Percentiles rank a stretch among this genome's conserved stretches.
These are phyloP conservation scores for Metschnikowia kunwiensis DNA, from an alignment of 805 yeast species.

Conservation along the genomic window DNA sequence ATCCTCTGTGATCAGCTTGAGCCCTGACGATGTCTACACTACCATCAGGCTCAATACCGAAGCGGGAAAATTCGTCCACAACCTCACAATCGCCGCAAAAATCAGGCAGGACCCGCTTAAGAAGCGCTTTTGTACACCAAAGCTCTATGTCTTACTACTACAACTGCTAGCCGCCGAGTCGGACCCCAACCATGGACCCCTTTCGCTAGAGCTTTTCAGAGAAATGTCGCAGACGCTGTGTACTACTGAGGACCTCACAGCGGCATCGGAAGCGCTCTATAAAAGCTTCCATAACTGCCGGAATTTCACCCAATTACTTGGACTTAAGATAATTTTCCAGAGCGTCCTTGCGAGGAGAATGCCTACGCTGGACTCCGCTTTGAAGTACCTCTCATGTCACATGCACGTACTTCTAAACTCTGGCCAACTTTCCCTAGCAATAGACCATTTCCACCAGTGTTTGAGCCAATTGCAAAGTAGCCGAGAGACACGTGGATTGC, in stretches of 20 bases:
- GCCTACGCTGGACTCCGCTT: conserved; percentile 10
- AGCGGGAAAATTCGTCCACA: conserved; percentile 9
- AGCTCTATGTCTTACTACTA: conserved; percentile 12
- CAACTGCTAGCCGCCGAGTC: conserved; percentile 13
- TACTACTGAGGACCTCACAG: conserved; percentile 4
- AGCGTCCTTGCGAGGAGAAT: conserved; percentile 11
- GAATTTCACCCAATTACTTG: conserved; percentile 22
- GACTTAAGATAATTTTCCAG: conserved; percentile 25
- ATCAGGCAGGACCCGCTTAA: conserved; percentile 10
- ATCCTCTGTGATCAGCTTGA: not conserved
- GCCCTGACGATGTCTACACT: not conserved
- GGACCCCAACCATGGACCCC: conserved; percentile 1
- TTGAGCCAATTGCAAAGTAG: not conserved
- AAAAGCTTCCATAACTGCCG: conserved; percentile 13
- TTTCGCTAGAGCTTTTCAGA: conserved; percentile 11
- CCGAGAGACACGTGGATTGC: not conserved
- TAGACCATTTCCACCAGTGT: conserved; percentile 13
- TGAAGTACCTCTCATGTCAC: conserved; percentile 23
- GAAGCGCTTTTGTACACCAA: conserved; percentile 1
- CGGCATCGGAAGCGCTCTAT: conserved; percentile 11
- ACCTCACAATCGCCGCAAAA: conserved; percentile 11
- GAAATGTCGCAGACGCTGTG: conserved; percentile 5
- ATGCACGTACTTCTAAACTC: conserved; percentile 24
- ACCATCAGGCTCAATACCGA: conserved; percentile 4
- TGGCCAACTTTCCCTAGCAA: conserved; percentile 24